Conservation (phyloP, 2,329 filamentous ascomycete species). For the Alternaria ventricosa region DNA sequence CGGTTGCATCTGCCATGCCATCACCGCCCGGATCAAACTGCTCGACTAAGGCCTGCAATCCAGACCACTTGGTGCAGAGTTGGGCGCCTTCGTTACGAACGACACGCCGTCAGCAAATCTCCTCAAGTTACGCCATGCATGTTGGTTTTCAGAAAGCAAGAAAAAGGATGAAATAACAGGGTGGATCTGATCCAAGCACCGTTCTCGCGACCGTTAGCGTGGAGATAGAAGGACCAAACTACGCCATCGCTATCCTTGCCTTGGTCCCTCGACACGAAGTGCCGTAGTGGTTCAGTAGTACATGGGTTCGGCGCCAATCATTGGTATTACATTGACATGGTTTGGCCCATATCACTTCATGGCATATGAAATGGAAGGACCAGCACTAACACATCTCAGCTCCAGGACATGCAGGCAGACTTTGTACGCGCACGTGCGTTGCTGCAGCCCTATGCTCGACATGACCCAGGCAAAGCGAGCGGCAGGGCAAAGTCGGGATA, state of each 20-base stretch:
- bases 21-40: neutral
- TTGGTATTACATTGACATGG: slow-evolving; percentile 2
- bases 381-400: neutral
- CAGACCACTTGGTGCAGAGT: neutral
- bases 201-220: neutral
- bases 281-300: neutral
- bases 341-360: neutral
- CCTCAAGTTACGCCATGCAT: neutral
- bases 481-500: neutral
- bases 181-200: neutral
- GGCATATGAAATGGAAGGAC: neutral
- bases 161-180: neutral
- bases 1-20: slow-evolving; percentile 3
- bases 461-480: slow-evolving; percentile 1
- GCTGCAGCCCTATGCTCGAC: slow-evolving; percentile 2
- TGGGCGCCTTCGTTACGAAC: neutral
- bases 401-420: slow-evolving; percentile 5
- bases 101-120: neutral
- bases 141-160: neutral
- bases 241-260: neutral
- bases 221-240: slow-evolving; percentile 8
- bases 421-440: neutral
- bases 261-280: neutral
- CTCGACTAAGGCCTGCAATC: neutral
- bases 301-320: neutral